Evolutionary conservation across 352 stramenopile species (phyloP).

Genomic region (Plasmopara viticola): DNA sequence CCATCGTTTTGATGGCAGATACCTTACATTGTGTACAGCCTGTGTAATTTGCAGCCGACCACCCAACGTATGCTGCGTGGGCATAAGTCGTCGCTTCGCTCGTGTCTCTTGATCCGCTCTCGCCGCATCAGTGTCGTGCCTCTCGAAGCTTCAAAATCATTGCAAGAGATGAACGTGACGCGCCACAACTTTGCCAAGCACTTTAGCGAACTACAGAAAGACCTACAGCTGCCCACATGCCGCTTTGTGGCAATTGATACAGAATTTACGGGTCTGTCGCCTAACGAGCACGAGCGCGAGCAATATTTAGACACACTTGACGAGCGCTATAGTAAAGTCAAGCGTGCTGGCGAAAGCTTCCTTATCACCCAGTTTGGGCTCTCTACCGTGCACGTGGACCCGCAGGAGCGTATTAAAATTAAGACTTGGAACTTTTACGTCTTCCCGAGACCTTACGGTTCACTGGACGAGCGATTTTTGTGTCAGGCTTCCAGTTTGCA

Average conservation of each 20-base stretch:
- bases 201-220: constrained; percentile 50
- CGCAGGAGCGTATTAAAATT: constrained; percentile 48
- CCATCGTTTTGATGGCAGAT: constrained; percentile 10
- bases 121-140: constrained; percentile 10
- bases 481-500: constrained; percentile 76
- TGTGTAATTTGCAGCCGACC: constrained; percentile 4
- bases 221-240: constrained; percentile 52
- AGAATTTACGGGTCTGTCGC: constrained; percentile 75
- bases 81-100: constrained; percentile 22
- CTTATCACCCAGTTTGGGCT: constrained; percentile 80
- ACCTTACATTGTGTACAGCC: not conserved
- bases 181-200: constrained; percentile 70
- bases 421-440: constrained; percentile 87
- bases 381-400: constrained; percentile 62
- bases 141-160: not conserved
- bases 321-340: constrained; percentile 70
- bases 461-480: constrained; percentile 66
- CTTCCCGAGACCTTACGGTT: constrained; percentile 60
- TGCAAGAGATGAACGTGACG: constrained; percentile 64
- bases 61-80: constrained; percentile 28
- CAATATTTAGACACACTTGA: constrained; percentile 71
- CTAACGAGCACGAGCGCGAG: constrained; percentile 57
- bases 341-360: constrained; percentile 69
- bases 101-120: constrained; percentile 14
- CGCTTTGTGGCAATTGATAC: constrained; percentile 79